A percentile compares a stretch with the other conserved stretches of the same genome.
These are phyloP conservation scores for Didymella pinodella DNA, from an alignment of 2,329 filamentous ascomycete genomes.

Conservation along the genomic window DNA sequence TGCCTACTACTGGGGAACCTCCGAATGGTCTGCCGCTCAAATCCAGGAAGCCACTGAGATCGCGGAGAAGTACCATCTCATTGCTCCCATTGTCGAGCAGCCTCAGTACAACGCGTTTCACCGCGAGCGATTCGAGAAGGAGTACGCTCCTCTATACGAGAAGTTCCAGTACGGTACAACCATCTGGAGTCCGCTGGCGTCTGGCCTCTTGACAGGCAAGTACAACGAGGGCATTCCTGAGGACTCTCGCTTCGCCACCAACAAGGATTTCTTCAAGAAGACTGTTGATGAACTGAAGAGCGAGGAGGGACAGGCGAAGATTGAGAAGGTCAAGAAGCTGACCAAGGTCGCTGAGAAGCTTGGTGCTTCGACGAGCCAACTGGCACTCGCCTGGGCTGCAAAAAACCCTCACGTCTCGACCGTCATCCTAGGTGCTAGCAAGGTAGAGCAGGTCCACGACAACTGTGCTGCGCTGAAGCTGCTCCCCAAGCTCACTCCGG, in stretches of 20 bases:
- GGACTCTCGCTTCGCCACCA: conserved; percentile 67
- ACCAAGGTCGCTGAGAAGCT: conserved; percentile 60
- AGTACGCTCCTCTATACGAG: conserved; percentile 65
- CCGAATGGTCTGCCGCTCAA: conserved; percentile 66
- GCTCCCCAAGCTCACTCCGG: conserved; percentile 50
- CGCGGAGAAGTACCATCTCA: conserved; percentile 68
- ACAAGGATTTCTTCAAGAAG: conserved; percentile 65
- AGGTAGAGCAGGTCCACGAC: conserved; percentile 59
- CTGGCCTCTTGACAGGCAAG: conserved; percentile 68
- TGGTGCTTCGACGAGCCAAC: conserved; percentile 58
- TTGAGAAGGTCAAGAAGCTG: conserved; percentile 65
- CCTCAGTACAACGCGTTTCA: conserved; percentile 70
- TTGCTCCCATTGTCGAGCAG: conserved; percentile 63
- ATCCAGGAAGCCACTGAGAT: conserved; percentile 68
- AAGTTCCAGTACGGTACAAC: conserved; percentile 66
- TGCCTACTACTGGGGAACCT: conserved; percentile 64
- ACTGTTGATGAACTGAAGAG: conserved; percentile 61
- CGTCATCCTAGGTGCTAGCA: conserved; percentile 64
- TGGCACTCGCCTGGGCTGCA: conserved; percentile 67
- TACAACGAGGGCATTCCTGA: conserved; percentile 70
- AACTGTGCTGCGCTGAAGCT: conserved; percentile 58
- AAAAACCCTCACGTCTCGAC: conserved; percentile 67
- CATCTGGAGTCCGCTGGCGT: conserved; percentile 63
- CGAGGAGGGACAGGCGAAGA: conserved; percentile 61
- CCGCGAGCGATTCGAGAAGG: conserved; percentile 67